These are phyloP conservation scores for Ustulina deusta DNA, from an alignment of 2,329 filamentous ascomycete genomes.

Conservation along the genomic window DNA sequence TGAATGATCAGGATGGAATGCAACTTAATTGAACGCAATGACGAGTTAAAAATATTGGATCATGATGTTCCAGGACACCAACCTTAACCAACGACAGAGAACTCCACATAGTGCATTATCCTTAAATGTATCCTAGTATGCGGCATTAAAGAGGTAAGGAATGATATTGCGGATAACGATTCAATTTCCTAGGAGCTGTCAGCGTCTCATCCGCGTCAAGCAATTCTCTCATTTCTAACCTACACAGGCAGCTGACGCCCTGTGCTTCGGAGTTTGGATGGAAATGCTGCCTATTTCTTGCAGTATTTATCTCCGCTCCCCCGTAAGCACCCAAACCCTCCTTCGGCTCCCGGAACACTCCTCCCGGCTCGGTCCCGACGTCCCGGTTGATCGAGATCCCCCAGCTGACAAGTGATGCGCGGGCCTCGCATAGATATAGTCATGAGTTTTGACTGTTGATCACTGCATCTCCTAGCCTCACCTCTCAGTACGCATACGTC, in stretches of 20 bases:
- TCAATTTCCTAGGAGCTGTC: background rate
- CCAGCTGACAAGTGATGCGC: background rate
- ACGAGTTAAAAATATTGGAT: too few species aligned
- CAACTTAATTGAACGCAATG: too few species aligned
- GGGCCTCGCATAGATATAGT: background rate
- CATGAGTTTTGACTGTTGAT: background rate
- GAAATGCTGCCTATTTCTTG: background rate
- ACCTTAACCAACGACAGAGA: background rate
- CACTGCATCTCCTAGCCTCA: background rate
- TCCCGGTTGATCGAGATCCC: background rate
- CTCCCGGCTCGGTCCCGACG: background rate
- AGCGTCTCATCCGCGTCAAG: conserved; percentile 16
- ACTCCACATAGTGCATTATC: background rate
- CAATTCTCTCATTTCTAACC: background rate
- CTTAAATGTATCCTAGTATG: background rate
- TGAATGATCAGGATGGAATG: too few species aligned
- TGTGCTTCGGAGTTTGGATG: background rate
- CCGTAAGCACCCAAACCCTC: background rate
- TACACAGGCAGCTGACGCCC: background rate
- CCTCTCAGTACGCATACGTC: background rate
- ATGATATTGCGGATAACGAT: background rate
- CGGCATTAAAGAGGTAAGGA: background rate
- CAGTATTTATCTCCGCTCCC: background rate
- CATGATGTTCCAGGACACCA: too few species aligned
- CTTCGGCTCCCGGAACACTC: background rate